Percentiles rank a stretch among this genome's conserved stretches.
Conservation (phyloP, 192 early-diverging fungal species). For the Geranomyces variabilis region DNA sequence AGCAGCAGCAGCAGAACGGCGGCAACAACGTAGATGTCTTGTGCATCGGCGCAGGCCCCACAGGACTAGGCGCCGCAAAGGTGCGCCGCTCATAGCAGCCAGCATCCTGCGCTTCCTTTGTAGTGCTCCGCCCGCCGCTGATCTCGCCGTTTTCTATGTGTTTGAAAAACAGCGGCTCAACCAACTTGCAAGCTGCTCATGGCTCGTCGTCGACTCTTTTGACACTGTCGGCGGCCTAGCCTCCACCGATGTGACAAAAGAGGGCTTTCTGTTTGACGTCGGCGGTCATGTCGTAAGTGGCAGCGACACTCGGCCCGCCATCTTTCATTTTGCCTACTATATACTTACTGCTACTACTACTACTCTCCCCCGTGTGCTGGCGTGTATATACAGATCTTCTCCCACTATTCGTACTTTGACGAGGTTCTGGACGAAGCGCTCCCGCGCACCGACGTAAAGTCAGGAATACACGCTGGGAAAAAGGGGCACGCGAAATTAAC, state of each 20-base stretch:
- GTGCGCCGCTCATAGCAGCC: too few relatives aligned
- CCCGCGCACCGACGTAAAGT: slow-evolving; percentile 26
- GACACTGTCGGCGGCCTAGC: slow-evolving; percentile 38
- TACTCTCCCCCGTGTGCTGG: background rate
- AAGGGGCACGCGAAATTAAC: background rate
- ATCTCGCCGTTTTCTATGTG: too few relatives aligned
- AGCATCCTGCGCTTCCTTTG: too few relatives aligned
- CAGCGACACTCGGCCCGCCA: too few relatives aligned
- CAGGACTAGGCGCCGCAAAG: slow-evolving; percentile 42
- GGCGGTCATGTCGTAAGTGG: slow-evolving; percentile 40
- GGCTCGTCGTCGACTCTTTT: slow-evolving; percentile 36
- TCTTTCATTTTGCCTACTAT: background rate
- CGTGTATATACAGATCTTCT: slow-evolving; percentile 31
- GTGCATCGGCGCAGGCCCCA: slow-evolving; percentile 43
- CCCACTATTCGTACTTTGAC: slow-evolving; percentile 46
- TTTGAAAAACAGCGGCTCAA: slow-evolving; percentile 18
- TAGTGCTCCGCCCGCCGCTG: too few relatives aligned
- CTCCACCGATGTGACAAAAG: slow-evolving; percentile 39
- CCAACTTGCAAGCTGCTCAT: slow-evolving; percentile 30
- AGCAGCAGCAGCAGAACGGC: too few relatives aligned
- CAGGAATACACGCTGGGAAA: background rate
- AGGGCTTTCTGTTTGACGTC: slow-evolving; percentile 43
- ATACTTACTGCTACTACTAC: background rate
- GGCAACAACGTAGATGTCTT: slow-evolving; percentile 34
- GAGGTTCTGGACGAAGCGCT: slow-evolving; percentile 32